Base-by-base conservation (phyloP, 2,329 filamentous ascomycete genomes). In the Aureobasidium sp. region DNA sequence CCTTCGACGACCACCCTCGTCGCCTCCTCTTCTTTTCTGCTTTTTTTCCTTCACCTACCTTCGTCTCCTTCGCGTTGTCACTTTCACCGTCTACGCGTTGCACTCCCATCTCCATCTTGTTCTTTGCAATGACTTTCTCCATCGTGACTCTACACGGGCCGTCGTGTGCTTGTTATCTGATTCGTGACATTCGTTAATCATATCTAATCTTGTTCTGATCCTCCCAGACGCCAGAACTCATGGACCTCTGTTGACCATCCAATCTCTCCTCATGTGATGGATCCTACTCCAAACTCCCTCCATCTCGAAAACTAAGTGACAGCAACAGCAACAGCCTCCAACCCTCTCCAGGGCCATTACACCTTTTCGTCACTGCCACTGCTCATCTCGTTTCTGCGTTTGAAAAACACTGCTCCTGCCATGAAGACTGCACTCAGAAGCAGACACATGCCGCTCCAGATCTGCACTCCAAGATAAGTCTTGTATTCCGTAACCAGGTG, bases 371-470 rank as follows among this genome's bases (percentile, higher is more conserved):
- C n/a, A 5, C 7, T 48, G 31, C 19, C 42, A 15, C 17, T 39
- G 31, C 31, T n/a, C 9, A 1, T 19, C 22, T 4, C 15, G 42
- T 66, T 64, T 29, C 42, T 49, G 19, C 40, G 39, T 31, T 58
- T 53, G 17, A 64, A 58, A 49, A 60, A 67, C 22, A 60, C 64
- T 8, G 70, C 66, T 50, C 66, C 52, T n/a, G 27, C 65, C 75
- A 81, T 79, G 67, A 76, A 79, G 3, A 67, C 35, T 3, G 75
- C 73, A 11, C 73, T 74, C 12, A 77, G 19, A 33, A 78, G 67
- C 40, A 81, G 67, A 62, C 72, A 77, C 5, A 66, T 64, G 2
- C 78, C 79, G 14, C 74, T 73, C 78, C 78, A 81, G 49, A 77
- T 66, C 65, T 81, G 77, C 3, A 81, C 76, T 1, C 76, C 76